Conservation (phyloP, 2,329 filamentous ascomycete genomes). For the Trichothecium sympodiale region DNA sequence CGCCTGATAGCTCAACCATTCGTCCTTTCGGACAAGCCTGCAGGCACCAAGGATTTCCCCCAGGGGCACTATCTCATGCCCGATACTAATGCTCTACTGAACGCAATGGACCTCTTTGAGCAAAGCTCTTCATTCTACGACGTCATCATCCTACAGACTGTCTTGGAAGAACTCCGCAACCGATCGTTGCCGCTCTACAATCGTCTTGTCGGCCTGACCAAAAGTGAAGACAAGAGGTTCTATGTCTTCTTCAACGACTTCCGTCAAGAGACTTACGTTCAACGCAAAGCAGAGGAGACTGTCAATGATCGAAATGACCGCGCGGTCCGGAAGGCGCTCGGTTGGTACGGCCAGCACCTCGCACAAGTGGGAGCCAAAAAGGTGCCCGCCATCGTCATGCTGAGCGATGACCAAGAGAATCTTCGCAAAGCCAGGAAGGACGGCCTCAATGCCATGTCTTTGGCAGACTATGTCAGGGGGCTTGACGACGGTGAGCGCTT, state of each 20-base stretch:
- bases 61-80: conserved; percentile 89
- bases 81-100: conserved; percentile 91
- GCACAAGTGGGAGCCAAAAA: conserved; percentile 47
- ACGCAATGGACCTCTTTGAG: conserved; percentile 95
- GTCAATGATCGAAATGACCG: conserved; percentile 97
- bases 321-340: conserved; percentile 73
- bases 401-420: conserved; percentile 88
- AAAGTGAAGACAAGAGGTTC: conserved; percentile 93
- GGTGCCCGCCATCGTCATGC: conserved; percentile 74
- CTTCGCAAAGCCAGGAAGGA: conserved; percentile 71
- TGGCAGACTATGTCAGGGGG: conserved; percentile 69
- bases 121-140: conserved; percentile 86
- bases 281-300: conserved; percentile 63
- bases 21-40: conserved; percentile 79
- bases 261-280: conserved; percentile 78
- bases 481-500: conserved; percentile 76
- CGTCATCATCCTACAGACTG: conserved; percentile 91
- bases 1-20: conserved; percentile 74
- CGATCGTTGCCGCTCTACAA: conserved; percentile 92
- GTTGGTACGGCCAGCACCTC: conserved; percentile 85
- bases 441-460: conserved; percentile 54
- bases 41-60: conserved; percentile 70
- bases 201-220: conserved; percentile 77
- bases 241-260: conserved; percentile 99
- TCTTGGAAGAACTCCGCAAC: conserved; percentile 91